phyloP scores from a whole-genome alignment of 177 flowering plant genomes.

The Vitis hybrid region DNA sequence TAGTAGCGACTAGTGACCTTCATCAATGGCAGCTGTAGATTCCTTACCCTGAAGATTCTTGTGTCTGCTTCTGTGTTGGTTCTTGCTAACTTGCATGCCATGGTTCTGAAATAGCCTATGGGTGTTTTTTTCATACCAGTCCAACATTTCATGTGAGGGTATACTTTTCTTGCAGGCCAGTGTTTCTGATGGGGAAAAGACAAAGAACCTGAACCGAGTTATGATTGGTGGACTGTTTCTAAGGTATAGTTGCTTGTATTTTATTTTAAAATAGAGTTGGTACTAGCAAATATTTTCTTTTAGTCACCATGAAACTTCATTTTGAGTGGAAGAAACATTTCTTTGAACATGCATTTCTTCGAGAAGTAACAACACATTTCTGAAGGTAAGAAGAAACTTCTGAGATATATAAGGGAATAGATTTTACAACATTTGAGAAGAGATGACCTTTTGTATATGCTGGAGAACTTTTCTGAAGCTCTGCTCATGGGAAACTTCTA shows the following conservation, averaged over 20 bases:
- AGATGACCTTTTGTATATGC: too few species aligned
- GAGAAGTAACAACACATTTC: too few species aligned
- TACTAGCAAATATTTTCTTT: background rate
- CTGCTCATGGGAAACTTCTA: too few species aligned
- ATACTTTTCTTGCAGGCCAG: constrained; percentile 59
- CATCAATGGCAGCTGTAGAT: too few species aligned
- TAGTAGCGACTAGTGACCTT: too few species aligned
- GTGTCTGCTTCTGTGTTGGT: background rate
- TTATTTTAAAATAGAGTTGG: background rate
- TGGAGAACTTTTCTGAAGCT: too few species aligned
- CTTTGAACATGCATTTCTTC: too few species aligned
- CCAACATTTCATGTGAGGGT: constrained; percentile 9
- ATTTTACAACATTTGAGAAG: too few species aligned
- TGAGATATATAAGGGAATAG: too few species aligned
- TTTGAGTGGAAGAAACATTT: too few species aligned
- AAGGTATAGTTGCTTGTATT: constrained; percentile 44
- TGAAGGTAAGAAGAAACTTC: too few species aligned
- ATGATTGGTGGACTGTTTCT: constrained; percentile 80
- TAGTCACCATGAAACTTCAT: background rate
- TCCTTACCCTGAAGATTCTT: too few species aligned
- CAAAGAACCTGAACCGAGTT: constrained; percentile 63
- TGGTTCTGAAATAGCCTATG: background rate
- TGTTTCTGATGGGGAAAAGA: constrained; percentile 72
- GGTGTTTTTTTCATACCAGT: background rate
- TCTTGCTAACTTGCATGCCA: background rate